Conservation (phyloP, 139 green algal genomes). For the Limnomonas spitsbergensis region DNA sequence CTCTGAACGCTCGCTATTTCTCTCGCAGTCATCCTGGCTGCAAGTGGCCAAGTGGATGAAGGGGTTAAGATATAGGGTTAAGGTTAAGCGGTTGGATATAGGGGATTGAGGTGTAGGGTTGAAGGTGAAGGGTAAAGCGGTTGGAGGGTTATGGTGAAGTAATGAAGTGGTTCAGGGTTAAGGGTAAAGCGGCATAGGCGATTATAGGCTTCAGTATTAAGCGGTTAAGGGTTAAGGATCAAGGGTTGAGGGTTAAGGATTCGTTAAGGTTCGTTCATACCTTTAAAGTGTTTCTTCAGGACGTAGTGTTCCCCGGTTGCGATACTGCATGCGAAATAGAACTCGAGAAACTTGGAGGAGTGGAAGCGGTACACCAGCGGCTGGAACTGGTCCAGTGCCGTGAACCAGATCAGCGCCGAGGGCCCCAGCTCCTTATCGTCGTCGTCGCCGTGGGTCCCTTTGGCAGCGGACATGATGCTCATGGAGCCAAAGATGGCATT, state of each 20-base stretch:
- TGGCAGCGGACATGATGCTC: neutral
- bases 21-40: neutral
- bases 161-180: no score
- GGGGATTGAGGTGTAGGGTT: neutral
- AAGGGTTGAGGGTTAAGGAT: neutral
- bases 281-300: neutral
- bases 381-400: neutral
- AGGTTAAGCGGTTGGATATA: neutral
- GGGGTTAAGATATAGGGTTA: neutral
- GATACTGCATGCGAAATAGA: neutral
- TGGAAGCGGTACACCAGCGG: neutral
- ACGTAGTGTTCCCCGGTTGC: neutral
- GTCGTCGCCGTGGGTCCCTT: neutral
- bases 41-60: neutral
- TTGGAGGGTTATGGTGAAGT: no score
- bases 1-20: neutral
- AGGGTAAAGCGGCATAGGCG: neutral
- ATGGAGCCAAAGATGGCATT: constrained; percentile 5
- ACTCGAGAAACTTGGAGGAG: neutral
- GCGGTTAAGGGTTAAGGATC: neutral
- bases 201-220: neutral
- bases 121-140: no score
- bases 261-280: neutral
- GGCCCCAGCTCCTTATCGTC: neutral
- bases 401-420: neutral